Evolutionary conservation across 441 rosid genomes (phyloP), one percentile per base, ranked within the genome.

Genomic region (Erodium chrysanthum): DNA sequence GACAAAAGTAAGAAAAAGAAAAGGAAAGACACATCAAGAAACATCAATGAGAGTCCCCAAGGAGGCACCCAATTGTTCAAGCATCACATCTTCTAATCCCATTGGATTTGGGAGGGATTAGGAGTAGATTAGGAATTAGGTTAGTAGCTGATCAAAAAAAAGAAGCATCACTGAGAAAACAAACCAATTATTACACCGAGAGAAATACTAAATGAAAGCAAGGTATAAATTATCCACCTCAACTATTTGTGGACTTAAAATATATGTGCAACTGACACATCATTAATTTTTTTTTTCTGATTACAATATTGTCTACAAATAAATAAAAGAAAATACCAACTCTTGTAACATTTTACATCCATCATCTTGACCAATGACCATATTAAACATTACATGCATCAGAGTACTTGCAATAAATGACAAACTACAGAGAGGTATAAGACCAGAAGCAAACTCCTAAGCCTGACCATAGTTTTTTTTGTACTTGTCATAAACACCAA

Each of bases 181-280:
- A 23, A 58, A 11, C 29, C 63, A 58, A 22, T 20, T 22, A 10
- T 22, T 11, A 58, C 60, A 54, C 63, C 25, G 7, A 9, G 0
- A 54, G 60, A 54, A 54, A 18, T 21, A 18, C 6, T 21, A 58
- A 50, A 15, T 15, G 20, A 58, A 58, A 20, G 63, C 63, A 21
- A 58, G 3, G 14, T 23, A 27, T 11, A 58, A 58, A 12, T 20
- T 52, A 58, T 58, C 31, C 31, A 58, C 29, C 63, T 58, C 29
- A 23, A 58, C 31, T 58, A 58, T 58, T 58, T 58, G 3, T 58
- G 63, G n/a, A 22, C 63, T 58, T 22, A 10, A 58, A 22, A 58
- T 58, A 58, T 58, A 58, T 58, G 63, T 12, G 29, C 29, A 21
- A 22, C 63, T 58, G 31, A 23, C 63, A 27, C 29, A 58, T 8